Conservation (phyloP, 2,329 filamentous ascomycete genomes). For the Onygenales sp. region DNA sequence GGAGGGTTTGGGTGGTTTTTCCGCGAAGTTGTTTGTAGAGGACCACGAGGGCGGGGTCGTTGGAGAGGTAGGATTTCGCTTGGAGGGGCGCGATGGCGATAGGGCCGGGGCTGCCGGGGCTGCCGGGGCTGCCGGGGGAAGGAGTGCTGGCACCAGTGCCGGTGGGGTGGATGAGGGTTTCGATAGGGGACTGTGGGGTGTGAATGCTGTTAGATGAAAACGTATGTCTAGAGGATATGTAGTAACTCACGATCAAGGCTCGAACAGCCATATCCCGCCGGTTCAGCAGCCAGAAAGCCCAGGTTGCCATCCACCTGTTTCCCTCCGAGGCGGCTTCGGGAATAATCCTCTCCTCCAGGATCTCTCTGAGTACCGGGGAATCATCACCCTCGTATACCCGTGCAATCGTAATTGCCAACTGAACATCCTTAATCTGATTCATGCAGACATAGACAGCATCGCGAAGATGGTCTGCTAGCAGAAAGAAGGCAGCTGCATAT, state of each 20-base stretch:
- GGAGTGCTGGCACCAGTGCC: too few relatives aligned
- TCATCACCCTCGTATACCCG: constrained; percentile 82
- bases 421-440: constrained; percentile 77
- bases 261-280: constrained; percentile 76
- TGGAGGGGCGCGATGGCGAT: constrained; percentile 51
- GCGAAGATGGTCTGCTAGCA: constrained; percentile 73
- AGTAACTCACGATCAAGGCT: constrained; percentile 59
- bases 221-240: not conserved
- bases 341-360: constrained; percentile 73
- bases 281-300: constrained; percentile 89
- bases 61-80: constrained; percentile 72
- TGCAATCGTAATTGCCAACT: constrained; percentile 79
- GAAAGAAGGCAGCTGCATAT: constrained; percentile 92
- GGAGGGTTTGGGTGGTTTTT: constrained; percentile 70
- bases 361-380: constrained; percentile 59
- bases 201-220: constrained; percentile 11
- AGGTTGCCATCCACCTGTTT: constrained; percentile 88
- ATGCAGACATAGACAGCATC: constrained; percentile 81
- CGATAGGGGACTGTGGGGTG: constrained; percentile 61
- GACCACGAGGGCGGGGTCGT: constrained; percentile 81
- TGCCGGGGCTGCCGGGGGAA: constrained; percentile 23
- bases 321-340: constrained; percentile 68
- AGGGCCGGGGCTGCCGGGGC: constrained; percentile 53
- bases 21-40: constrained; percentile 79
- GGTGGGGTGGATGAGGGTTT: constrained; percentile 49